Conservation (phyloP, 1,284 basidiomycete genomes). For the Melanopsichium pennsylvanicum region DNA sequence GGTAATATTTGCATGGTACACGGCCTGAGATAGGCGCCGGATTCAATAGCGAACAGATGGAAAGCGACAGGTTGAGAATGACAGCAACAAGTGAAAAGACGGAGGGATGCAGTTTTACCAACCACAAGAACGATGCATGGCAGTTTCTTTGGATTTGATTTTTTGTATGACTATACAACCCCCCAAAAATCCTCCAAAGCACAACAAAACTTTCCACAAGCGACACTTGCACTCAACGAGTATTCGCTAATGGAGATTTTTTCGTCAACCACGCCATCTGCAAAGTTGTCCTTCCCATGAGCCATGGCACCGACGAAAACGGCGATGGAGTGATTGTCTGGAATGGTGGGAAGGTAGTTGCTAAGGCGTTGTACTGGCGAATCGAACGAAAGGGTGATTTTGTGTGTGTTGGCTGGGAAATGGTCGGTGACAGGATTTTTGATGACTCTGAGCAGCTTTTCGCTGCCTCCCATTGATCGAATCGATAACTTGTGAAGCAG, state of each 20-base stretch:
- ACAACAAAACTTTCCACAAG: conserved; percentile 90
- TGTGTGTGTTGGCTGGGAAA: conserved; percentile 92
- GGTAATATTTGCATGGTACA: no score
- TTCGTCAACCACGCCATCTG: conserved; percentile 93
- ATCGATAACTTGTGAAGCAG: conserved; percentile 95
- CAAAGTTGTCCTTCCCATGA: conserved; percentile 85
- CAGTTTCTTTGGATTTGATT: no score
- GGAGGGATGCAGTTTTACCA: no score
- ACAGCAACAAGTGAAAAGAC: no score
- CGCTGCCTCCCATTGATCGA: conserved; percentile 91
- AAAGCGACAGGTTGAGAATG: no score
- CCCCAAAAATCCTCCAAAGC: conserved; percentile 69
- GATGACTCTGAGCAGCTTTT: conserved; percentile 96
- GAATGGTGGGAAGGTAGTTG: conserved; percentile 80
- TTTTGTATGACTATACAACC: conserved; percentile 53
- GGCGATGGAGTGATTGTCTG: conserved; percentile 85
- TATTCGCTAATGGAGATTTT: conserved; percentile 98
- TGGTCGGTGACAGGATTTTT: conserved; percentile 98
- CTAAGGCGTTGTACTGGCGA: conserved; percentile 83
- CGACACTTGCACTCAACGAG: conserved; percentile 88
- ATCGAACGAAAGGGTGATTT: conserved; percentile 87
- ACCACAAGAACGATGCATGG: no score
- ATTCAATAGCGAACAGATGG: no score
- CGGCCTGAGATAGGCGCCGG: no score
- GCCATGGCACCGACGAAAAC: conserved; percentile 89